Percentiles rank a stretch among this genome's conserved stretches.
Conservation (phyloP, 805 yeast species). For the Candida xyloterini region DNA sequence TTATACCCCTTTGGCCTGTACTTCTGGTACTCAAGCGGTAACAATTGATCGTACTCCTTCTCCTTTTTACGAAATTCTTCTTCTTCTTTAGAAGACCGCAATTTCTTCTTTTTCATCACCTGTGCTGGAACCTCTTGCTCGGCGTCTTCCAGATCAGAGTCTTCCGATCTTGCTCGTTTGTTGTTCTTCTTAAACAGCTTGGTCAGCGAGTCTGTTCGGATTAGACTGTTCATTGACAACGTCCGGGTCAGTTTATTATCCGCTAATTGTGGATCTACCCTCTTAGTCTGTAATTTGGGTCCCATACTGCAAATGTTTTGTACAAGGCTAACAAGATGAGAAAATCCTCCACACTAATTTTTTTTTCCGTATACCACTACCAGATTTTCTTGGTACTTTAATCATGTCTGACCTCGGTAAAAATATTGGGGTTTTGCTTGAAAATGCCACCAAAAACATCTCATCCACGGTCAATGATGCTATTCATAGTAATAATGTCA, state of each 20-base stretch:
- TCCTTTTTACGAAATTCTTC: constrained; percentile 42
- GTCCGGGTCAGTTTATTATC: constrained; percentile 14
- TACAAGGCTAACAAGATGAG: constrained; percentile 1
- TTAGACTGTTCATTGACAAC: constrained; percentile 18
- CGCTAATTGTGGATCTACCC: neutral
- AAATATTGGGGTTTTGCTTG: constrained; percentile 63
- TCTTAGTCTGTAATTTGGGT: constrained; percentile 1
- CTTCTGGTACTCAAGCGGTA: constrained; percentile 70
- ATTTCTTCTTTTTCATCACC: constrained; percentile 15
- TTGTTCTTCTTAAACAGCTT: constrained; percentile 21
- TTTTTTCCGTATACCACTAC: neutral
- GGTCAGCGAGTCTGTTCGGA: constrained; percentile 22
- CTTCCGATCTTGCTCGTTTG: constrained; percentile 15
- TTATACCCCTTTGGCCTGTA: constrained; percentile 77
- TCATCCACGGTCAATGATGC: constrained; percentile 83
- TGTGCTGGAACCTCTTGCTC: constrained; percentile 1
- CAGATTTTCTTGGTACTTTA: neutral
- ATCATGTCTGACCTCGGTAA: constrained; percentile 23
- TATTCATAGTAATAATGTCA: constrained; percentile 31
- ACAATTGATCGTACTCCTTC: constrained; percentile 53
- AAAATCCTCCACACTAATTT: constrained; percentile 1
- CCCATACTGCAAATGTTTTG: neutral
- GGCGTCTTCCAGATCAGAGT: constrained; percentile 11
- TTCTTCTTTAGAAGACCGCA: constrained; percentile 25
- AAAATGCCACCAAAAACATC: constrained; percentile 75